Evolutionary conservation across 2,329 filamentous ascomycete species (phyloP), one percentile per base, ranked within the genome.

Genomic region (Knufia petricola): DNA sequence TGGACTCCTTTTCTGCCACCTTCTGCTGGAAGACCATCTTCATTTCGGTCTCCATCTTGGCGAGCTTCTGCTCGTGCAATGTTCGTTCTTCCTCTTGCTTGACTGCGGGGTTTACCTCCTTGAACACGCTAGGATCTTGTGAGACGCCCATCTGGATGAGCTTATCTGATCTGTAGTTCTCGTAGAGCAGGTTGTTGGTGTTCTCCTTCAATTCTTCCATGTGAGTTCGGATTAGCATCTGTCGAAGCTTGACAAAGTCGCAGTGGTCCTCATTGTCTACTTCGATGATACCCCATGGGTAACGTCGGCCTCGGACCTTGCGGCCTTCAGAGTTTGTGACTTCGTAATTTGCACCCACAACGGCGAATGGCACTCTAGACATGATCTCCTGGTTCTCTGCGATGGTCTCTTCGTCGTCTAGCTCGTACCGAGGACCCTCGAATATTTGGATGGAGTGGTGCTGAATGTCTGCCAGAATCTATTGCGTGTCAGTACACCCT

Each of bases 21-120:
- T 98, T 98, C 69, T 98, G 92, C 70, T 96, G 92, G 87, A 98
- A 98, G 60, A 98, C 92, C 87, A 95, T 95, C 87, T 98, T 98
- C 92, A 98, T 98, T 72, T 98, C 92, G 64, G 88, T 82, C 72
- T 98, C 92, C 92, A 98, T 98, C 87, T 98, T 98, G 70, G 90
- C 87, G 61, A 98, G 87, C 78, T 98, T 98, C 78, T 95, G 89
- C 74, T 98, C 92, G 78, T 98, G 92, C 60, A 98, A 78, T 56
- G 86, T 84, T 63, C 92, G 87, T 77, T 98, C 92, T 74, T 98
- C 92, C 70, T 98, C 92, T 73, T 98, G 92, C 84, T 98, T 98
- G 72, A 96, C 92, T 40, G 92, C 90, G 55, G 92, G 92, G 80
- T 98, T 98, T 78, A 98, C 88, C 82, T 98, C 92, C 81, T 98